Conservation (phyloP, 148 eudicot species). For the Cornus florida region DNA sequence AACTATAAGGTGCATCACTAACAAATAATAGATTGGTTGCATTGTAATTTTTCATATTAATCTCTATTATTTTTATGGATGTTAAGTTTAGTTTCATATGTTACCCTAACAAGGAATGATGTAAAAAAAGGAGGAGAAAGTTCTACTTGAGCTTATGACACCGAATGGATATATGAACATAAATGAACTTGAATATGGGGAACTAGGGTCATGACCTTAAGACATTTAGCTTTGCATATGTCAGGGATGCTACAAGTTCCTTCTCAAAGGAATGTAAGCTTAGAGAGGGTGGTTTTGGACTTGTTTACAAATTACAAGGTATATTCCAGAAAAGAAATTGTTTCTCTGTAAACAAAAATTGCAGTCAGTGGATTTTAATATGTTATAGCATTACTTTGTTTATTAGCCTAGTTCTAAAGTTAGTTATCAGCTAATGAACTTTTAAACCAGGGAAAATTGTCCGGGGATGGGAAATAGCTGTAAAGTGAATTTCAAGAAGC, state of each 20-base stretch:
- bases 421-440: too few relatives aligned
- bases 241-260: background rate
- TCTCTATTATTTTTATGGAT: background rate
- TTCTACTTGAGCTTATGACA: background rate
- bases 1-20: too few relatives aligned
- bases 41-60: too few relatives aligned
- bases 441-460: too few relatives aligned
- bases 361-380: too few relatives aligned
- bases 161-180: background rate
- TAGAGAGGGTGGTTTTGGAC: too few relatives aligned
- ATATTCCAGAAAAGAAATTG: background rate
- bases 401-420: too few relatives aligned
- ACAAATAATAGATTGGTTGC: too few relatives aligned
- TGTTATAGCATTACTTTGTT: too few relatives aligned
- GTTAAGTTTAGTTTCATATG: background rate
- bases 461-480: too few relatives aligned
- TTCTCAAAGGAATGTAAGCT: background rate
- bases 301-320: too few relatives aligned
- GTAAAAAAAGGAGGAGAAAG: background rate
- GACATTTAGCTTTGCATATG: background rate
- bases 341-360: background rate
- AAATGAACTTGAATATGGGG: background rate
- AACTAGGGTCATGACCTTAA: background rate
- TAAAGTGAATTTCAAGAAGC: too few relatives aligned
- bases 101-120: background rate